Evolutionary conservation across 2,329 filamentous ascomycete genomes (phyloP).

Genomic region (Nigrospora oryzae): DNA sequence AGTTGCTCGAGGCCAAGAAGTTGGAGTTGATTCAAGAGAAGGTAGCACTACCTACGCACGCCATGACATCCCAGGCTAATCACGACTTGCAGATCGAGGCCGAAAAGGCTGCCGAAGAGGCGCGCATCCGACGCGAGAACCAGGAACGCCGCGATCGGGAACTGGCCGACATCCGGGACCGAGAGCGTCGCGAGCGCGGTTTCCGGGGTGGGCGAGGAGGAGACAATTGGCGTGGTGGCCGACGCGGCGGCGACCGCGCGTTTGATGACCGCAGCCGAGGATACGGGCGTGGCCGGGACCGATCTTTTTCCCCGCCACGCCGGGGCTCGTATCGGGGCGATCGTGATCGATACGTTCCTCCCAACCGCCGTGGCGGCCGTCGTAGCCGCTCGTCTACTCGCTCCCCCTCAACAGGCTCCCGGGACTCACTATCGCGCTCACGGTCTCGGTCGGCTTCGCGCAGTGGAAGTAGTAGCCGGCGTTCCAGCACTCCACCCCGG

Average conservation of each 20-base stretch:
- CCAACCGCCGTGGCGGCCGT: conserved; percentile 32
- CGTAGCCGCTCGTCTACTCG: conserved; percentile 34
- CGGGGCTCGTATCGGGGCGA: conserved; percentile 30
- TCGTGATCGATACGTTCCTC: conserved; percentile 46
- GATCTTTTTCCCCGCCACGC: conserved; percentile 39
- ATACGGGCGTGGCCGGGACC: conserved; percentile 32
- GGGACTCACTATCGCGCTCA: conserved; percentile 17
- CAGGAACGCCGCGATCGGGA: conserved; percentile 65
- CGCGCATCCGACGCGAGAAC: conserved; percentile 62
- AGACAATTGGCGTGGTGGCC: conserved; percentile 42
- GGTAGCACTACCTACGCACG: conserved; percentile 28
- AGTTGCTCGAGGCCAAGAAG: conserved; percentile 94
- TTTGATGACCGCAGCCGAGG: conserved; percentile 35
- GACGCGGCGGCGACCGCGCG: conserved; percentile 42
- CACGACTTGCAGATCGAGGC: conserved; percentile 57
- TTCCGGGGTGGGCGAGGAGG: conserved; percentile 38
- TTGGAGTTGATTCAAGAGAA: conserved; percentile 90
- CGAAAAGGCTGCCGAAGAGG: conserved; percentile 71
- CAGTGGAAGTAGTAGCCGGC: conserved; percentile 14
- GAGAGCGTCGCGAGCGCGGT: conserved; percentile 47
- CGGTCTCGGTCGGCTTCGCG: conserved; percentile 19
- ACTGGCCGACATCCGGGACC: conserved; percentile 57
- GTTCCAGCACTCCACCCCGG: conserved; percentile 17
- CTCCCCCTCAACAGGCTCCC: conserved; percentile 25
- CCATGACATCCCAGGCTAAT: background rate